These are phyloP conservation scores for Penicillium lagena DNA, from an alignment of 495 filamentous ascomycete species.

Conservation along the genomic window DNA sequence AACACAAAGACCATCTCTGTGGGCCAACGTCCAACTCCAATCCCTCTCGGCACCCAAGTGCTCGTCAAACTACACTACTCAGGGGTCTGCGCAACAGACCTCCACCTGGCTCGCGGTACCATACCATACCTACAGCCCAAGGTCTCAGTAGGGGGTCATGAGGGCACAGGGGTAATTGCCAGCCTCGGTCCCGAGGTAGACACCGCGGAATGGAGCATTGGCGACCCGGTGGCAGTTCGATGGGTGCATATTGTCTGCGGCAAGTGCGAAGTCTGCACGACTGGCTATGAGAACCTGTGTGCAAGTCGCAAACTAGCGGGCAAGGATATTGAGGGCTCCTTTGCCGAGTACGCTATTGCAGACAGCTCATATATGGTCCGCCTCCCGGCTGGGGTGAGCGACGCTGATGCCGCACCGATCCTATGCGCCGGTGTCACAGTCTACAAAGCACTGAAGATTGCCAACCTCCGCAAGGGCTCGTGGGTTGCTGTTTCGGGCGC, in stretches of 20 bases:
- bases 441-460: constrained; percentile 87
- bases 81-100: constrained; percentile 87
- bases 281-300: constrained; percentile 73
- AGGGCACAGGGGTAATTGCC: constrained; percentile 82
- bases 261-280: constrained; percentile 72
- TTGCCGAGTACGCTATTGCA: constrained; percentile 85
- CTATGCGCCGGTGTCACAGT: constrained; percentile 86
- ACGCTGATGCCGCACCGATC: constrained; percentile 41
- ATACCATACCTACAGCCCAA: constrained; percentile 77
- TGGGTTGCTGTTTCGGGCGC: constrained; percentile 83
- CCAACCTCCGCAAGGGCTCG: constrained; percentile 64
- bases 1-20: too few species aligned
- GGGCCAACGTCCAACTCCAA: constrained; percentile 16
- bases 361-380: too few species aligned
- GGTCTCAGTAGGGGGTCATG: constrained; percentile 90
- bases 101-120: constrained; percentile 81
- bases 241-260: constrained; percentile 86
- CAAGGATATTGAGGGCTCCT: constrained; percentile 86
- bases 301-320: constrained; percentile 65
- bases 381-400: too few species aligned
- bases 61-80: constrained; percentile 88
- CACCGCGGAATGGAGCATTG: constrained; percentile 56
- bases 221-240: constrained; percentile 80
- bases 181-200: constrained; percentile 66
- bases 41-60: constrained; percentile 80